Percentiles rank a stretch among this genome's conserved stretches.
These are phyloP conservation scores for Zygnema cylindricum DNA, from an alignment of 139 green algal species.

Conservation along the genomic window DNA sequence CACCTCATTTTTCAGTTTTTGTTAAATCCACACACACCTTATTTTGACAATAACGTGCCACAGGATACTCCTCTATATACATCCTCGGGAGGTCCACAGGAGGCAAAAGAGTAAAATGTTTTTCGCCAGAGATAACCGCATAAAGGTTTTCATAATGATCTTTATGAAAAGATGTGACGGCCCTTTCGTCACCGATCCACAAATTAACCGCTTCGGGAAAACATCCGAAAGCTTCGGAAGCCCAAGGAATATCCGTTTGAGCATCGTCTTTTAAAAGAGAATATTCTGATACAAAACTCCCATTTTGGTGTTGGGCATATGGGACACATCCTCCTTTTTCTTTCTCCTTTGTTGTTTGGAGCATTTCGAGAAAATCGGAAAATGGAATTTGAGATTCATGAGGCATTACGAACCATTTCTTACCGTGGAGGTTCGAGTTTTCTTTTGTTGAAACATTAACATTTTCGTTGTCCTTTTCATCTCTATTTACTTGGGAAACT, in stretches of 20 bases:
- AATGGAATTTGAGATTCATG: conserved; percentile 26
- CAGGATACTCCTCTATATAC: conserved; percentile 40
- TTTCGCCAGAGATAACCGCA: conserved; percentile 40
- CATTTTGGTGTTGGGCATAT: conserved; percentile 56
- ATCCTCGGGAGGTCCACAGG: conserved; percentile 38
- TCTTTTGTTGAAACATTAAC: neutral
- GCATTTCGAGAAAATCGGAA: conserved; percentile 23
- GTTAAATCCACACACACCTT: conserved; percentile 6
- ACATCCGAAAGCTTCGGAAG: conserved; percentile 24
- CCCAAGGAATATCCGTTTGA: conserved; percentile 33
- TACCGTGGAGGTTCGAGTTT: neutral
- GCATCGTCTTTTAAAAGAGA: conserved; percentile 30
- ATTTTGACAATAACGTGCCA: conserved; percentile 4
- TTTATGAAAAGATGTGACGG: conserved; percentile 85
- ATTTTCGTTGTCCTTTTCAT: neutral
- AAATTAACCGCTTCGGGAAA: conserved; percentile 76
- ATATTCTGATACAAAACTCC: conserved; percentile 41
- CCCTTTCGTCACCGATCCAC: conserved; percentile 81
- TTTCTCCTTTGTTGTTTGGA: conserved; percentile 27
- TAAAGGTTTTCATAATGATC: conserved; percentile 87
- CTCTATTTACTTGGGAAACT: neutral
- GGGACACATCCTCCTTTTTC: conserved; percentile 14
- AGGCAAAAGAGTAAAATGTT: conserved; percentile 51
- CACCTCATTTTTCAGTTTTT: neutral
- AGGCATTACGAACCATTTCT: conserved; percentile 30